Conservation (phyloP, 1,139 yeast species). For the Sugiyamaella grinbergsii region DNA sequence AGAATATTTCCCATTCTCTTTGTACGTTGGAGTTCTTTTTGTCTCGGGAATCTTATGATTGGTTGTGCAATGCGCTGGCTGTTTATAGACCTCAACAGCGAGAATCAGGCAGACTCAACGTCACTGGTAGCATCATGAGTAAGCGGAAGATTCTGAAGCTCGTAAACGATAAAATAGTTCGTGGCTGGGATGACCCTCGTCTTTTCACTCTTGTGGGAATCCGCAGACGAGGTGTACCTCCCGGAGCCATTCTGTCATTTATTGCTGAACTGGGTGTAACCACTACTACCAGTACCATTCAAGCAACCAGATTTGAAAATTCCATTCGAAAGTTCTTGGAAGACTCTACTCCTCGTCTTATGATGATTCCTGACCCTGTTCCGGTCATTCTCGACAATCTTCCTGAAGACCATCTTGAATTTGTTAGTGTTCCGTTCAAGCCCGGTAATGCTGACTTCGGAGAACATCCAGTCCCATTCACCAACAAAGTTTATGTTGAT, state of each 20-base stretch:
- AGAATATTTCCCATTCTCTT: conserved; percentile 90
- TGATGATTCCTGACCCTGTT: conserved; percentile 89
- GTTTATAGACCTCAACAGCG: conserved; percentile 98
- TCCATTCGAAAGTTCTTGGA: conserved; percentile 87
- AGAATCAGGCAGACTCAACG: conserved; percentile 94
- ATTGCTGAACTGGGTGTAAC: conserved; percentile 97
- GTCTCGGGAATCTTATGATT: conserved; percentile 93
- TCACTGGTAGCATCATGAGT: conserved; percentile 91
- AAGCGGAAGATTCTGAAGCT: conserved; percentile 94
- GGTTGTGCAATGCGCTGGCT: conserved; percentile 95
- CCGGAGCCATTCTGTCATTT: conserved; percentile 94
- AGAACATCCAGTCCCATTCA: conserved; percentile 72
- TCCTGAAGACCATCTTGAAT: conserved; percentile 69
- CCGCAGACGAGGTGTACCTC: conserved; percentile 97
- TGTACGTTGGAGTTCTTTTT: conserved; percentile 94
- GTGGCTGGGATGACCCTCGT: conserved; percentile 99
- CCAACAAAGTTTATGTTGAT: conserved; percentile 79
- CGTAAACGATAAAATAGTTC: conserved; percentile 76
- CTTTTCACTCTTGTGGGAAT: conserved; percentile 92
- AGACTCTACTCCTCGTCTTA: conserved; percentile 88
- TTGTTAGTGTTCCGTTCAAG: conserved; percentile 80
- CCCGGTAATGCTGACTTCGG: conserved; percentile 80
- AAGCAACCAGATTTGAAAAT: conserved; percentile 83
- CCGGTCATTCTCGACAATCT: conserved; percentile 82
- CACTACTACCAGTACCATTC: conserved; percentile 88